These are phyloP conservation scores for Fonsecaea nubica DNA, from an alignment of 2,329 filamentous ascomycete genomes.

Conservation along the genomic window DNA sequence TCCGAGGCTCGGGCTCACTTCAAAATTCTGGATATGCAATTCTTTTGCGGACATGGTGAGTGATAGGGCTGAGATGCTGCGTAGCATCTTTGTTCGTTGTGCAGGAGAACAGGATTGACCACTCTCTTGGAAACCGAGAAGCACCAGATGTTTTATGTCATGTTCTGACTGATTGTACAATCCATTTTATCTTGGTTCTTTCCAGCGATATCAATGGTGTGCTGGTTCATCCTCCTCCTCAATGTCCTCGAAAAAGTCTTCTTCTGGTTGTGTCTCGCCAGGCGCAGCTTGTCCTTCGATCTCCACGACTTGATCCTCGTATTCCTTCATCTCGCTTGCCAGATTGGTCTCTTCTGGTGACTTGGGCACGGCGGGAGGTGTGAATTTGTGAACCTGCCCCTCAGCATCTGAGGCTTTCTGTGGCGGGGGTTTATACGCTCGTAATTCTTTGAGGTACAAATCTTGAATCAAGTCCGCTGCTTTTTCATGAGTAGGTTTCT, in stretches of 20 bases:
- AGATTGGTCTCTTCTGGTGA: slow-evolving; percentile 96
- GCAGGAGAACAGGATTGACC: background rate
- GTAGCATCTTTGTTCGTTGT: background rate
- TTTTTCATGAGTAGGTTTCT: slow-evolving; percentile 22
- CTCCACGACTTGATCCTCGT: slow-evolving; percentile 93
- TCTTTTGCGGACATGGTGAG: background rate
- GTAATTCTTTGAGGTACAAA: slow-evolving; percentile 94
- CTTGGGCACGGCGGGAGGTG: slow-evolving; percentile 76
- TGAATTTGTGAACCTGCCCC: slow-evolving; percentile 89
- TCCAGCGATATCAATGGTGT: slow-evolving; percentile 32
- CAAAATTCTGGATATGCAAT: background rate
- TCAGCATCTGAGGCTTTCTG: slow-evolving; percentile 87
- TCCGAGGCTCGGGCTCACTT: background rate
- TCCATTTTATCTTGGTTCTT: slow-evolving; percentile 3
- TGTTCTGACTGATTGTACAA: slow-evolving; percentile 30
- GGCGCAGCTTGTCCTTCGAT: slow-evolving; percentile 81
- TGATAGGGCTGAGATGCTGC: background rate
- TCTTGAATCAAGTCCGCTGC: slow-evolving; percentile 97
- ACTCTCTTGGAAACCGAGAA: slow-evolving; percentile 6
- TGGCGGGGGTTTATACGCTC: slow-evolving; percentile 85
- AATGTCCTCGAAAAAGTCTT: slow-evolving; percentile 81
- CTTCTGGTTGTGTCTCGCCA: slow-evolving; percentile 63
- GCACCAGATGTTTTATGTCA: slow-evolving; percentile 23
- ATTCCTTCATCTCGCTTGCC: slow-evolving; percentile 87
- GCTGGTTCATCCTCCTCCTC: slow-evolving; percentile 63